These are phyloP conservation scores for Trametes elegans DNA, from an alignment of 768 basidiomycete genomes.

Conservation along the genomic window DNA sequence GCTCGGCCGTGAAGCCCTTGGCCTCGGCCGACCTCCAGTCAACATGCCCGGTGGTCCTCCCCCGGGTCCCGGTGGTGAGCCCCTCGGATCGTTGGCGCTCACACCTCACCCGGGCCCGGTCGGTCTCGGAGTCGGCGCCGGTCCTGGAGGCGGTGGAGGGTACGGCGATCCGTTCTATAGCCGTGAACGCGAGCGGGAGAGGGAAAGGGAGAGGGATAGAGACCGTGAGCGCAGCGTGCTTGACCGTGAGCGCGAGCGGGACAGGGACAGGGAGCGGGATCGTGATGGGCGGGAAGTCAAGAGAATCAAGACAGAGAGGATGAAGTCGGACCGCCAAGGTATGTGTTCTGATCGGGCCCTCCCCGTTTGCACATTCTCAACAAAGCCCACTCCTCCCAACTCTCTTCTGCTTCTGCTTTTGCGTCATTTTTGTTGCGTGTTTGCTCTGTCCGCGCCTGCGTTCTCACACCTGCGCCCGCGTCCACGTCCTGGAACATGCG, in stretches of 20 bases:
- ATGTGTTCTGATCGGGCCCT: conserved; percentile 26
- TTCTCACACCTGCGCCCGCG: conserved; percentile 13
- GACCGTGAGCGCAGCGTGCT: conserved; percentile 19
- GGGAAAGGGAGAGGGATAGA: conserved; percentile 33
- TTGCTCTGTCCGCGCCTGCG: neutral
- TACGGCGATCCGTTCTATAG: conserved; percentile 39
- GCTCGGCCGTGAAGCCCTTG: conserved; percentile 22
- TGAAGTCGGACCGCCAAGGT: conserved; percentile 45
- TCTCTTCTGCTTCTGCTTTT: conserved; percentile 32
- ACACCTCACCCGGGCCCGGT: conserved; percentile 28
- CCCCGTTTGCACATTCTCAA: conserved; percentile 16
- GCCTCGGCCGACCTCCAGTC: conserved; percentile 17
- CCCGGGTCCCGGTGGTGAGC: conserved; percentile 13
- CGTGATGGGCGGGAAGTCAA: conserved; percentile 54
- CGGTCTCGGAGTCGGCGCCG: conserved; percentile 29
- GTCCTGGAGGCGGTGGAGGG: conserved; percentile 27
- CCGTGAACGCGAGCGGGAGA: conserved; percentile 32
- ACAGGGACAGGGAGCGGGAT: conserved; percentile 36
- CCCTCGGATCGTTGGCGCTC: conserved; percentile 17
- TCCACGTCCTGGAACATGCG: neutral
- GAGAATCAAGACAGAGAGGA: conserved; percentile 54
- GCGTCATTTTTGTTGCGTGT: conserved; percentile 16
- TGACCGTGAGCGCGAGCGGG: conserved; percentile 35
- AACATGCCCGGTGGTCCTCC: conserved; percentile 14
- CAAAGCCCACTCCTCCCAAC: conserved; percentile 19